Percentiles rank a stretch among this genome's conserved stretches.
Evolutionary conservation across 306 rosid species (phyloP).

Genomic region (Quercus alba): DNA sequence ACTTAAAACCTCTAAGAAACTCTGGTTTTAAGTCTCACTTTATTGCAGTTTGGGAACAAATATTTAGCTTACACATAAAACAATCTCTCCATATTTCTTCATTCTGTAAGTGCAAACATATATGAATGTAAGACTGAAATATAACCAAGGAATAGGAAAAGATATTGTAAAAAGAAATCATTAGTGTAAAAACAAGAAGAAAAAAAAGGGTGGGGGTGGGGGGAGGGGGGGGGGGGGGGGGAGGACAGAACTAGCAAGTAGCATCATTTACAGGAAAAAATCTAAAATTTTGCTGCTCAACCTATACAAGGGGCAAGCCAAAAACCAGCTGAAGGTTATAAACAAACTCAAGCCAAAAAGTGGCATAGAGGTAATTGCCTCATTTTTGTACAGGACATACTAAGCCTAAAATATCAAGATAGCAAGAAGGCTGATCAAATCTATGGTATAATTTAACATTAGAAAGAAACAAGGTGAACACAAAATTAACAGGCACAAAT

Average conservation of each 20-base stretch:
- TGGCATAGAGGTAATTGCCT: not conserved
- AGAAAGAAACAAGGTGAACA: not conserved
- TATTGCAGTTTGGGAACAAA: not conserved
- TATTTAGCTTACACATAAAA: not conserved
- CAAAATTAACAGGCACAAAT: constrained; percentile 16
- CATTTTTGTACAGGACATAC: not conserved
- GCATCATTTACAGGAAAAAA: not conserved
- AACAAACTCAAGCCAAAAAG: not conserved
- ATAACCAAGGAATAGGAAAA: not conserved
- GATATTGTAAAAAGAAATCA: not conserved
- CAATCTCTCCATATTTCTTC: not conserved
- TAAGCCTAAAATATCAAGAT: not conserved
- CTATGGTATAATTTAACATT: constrained; percentile 8
- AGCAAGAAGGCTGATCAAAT: not conserved
- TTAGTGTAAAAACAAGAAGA: not conserved
- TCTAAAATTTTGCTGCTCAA: not conserved
- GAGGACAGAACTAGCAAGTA: not conserved
- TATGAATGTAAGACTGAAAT: not conserved
- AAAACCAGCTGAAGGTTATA: not conserved
- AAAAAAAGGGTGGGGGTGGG: not conserved
- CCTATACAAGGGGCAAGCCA: too few species aligned
- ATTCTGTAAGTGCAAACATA: not conserved
- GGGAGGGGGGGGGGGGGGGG: too few species aligned
- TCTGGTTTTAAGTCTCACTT: not conserved
- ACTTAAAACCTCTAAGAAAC: not conserved